Percentiles rank a stretch among this genome's conserved stretches.
Conservation (phyloP, 306 rosid genomes). For the Cucurbita maxima region DNA sequence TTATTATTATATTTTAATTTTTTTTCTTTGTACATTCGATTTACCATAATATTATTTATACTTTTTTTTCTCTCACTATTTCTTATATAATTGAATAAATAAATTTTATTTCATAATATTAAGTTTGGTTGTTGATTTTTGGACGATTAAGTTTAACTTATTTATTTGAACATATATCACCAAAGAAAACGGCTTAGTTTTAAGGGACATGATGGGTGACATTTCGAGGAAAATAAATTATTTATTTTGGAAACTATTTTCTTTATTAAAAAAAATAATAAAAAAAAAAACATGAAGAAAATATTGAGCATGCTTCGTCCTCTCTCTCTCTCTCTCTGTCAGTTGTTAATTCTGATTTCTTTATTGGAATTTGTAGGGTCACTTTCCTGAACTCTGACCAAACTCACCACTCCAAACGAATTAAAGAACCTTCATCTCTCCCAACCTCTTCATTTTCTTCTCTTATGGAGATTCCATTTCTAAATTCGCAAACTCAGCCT, state of each 20-base stretch:
- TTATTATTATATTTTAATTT: not conserved
- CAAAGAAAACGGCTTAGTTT: not conserved
- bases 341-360: conserved; percentile 4
- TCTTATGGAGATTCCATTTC: conserved; percentile 27
- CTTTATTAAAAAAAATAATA: too few species aligned
- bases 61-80: not conserved
- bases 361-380: conserved; percentile 23
- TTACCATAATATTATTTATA: not conserved
- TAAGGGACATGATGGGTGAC: not conserved
- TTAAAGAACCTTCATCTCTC: conserved; percentile 4
- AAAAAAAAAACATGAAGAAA: not conserved
- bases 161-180: not conserved
- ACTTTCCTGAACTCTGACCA: not conserved
- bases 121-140: not conserved
- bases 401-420: not conserved
- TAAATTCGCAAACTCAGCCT: conserved; percentile 12
- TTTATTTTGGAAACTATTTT: not conserved
- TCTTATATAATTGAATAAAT: not conserved
- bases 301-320: conserved; percentile 1
- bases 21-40: not conserved
- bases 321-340: conserved; percentile 6
- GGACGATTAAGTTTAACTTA: not conserved
- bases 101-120: not conserved
- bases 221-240: not conserved
- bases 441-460: not conserved